Percentiles rank a stretch among this genome's conserved stretches.
Conservation (phyloP, 495 filamentous ascomycete species). For the Parmelia sp. region DNA sequence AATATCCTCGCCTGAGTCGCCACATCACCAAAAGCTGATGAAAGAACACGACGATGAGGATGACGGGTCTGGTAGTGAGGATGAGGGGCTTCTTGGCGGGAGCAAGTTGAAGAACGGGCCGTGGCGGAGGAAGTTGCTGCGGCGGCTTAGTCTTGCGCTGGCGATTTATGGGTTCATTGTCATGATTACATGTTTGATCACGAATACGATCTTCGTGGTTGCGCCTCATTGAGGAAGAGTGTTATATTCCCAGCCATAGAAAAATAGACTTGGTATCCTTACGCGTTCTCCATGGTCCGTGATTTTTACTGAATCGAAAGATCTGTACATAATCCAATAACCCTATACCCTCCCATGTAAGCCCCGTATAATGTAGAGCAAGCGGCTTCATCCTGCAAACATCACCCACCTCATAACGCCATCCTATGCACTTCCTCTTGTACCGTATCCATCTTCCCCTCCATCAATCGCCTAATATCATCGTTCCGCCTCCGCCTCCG, state of each 20-base stretch:
- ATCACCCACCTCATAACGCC: neutral
- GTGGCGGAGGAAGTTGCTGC: conserved; percentile 55
- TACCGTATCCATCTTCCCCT: neutral
- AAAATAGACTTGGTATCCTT: neutral
- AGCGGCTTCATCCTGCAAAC: neutral
- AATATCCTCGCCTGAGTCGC: conserved; percentile 78
- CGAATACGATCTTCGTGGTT: conserved; percentile 70
- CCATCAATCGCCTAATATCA: neutral
- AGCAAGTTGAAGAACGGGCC: conserved; percentile 41
- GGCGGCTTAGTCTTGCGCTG: conserved; percentile 66
- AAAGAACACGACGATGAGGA: conserved; percentile 76
- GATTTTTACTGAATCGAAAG: neutral
- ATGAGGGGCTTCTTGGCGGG: conserved; percentile 31
- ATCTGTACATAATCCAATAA: neutral
- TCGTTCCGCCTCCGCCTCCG: neutral
- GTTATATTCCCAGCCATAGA: neutral
- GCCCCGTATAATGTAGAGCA: neutral
- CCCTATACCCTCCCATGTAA: neutral
- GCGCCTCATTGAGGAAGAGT: conserved; percentile 27
- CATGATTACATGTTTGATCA: conserved; percentile 80
- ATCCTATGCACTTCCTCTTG: neutral
- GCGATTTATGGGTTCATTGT: conserved; percentile 78
- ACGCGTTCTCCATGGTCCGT: no score
- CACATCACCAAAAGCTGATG: conserved; percentile 71
- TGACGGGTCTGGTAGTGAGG: conserved; percentile 37